Percentiles rank a stretch among this genome's conserved stretches.
Conservation (phyloP, 768 basidiomycete genomes). For the Termitomyces sp. region DNA sequence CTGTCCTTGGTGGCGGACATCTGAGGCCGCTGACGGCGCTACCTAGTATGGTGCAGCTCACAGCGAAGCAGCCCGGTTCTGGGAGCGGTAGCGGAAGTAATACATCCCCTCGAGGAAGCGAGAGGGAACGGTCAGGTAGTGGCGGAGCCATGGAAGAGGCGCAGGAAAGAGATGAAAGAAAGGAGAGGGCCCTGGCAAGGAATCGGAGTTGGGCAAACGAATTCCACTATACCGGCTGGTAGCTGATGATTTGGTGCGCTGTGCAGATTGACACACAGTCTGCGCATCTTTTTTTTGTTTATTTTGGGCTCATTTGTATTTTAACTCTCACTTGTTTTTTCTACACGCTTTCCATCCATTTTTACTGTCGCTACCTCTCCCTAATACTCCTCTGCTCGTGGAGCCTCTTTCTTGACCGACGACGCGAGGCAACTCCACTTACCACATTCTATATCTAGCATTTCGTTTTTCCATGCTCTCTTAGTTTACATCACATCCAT, state of each 20-base stretch:
- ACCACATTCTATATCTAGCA: constrained; percentile 11
- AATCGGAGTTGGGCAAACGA: constrained; percentile 67
- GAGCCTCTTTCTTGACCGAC: not conserved
- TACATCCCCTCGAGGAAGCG: constrained; percentile 1
- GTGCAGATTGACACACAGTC: not conserved
- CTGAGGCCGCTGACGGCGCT: constrained; percentile 29
- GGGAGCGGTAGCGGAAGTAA: not conserved
- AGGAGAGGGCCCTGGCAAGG: constrained; percentile 46
- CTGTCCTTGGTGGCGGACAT: constrained; percentile 19
- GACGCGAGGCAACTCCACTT: not conserved
- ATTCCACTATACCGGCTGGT: constrained; percentile 68
- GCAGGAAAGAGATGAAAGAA: constrained; percentile 39
- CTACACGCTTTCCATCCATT: constrained; percentile 4
- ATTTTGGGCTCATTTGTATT: constrained; percentile 16
- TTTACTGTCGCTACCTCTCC: not conserved
- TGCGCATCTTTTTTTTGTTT: constrained; percentile 3
- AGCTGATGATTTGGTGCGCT: not conserved
- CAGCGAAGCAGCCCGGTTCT: constrained; percentile 28
- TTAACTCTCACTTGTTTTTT: not conserved
- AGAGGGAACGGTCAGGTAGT: constrained; percentile 17
- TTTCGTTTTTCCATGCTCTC: constrained; percentile 12
- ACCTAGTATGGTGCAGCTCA: constrained; percentile 41
- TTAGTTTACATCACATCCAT: not conserved
- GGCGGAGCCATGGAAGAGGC: constrained; percentile 18
- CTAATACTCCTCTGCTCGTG: constrained; percentile 4